Base-by-base conservation (phyloP, 768 basidiomycete species). In the Pleurotus salmoneostramineus region DNA sequence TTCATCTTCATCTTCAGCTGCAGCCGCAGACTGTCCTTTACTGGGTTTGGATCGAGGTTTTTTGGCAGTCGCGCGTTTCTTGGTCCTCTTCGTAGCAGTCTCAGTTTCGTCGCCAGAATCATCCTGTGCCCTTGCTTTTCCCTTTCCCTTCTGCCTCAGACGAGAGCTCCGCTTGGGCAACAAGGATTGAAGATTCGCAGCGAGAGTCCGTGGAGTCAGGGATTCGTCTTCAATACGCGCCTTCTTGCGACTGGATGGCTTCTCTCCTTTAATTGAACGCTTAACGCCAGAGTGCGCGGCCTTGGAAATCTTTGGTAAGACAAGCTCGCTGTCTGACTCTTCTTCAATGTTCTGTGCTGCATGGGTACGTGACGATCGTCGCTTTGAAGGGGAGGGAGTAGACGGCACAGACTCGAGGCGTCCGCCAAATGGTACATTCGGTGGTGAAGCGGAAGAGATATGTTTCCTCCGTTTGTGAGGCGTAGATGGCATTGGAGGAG, bases 31-130 rank as follows among this genome's bases (percentile, higher is more conserved):
- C 27, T 54, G 40, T 11, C 52, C 52, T 45, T 17, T 11, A 15
- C n/a, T 42, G 15, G 17, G 21, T 43, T 37, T 43, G 15, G 52
- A 54, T 43, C 36, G 3, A 5, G 52, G 52, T 21, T 54, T 54
- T 17, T 5, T 44, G 10, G 8, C 37, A 12, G 40, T 42, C 3
- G 52, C 52, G 14, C 36, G 5, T 27, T 54, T 54, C 52, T 54
- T 54, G 17, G 36, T 17, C 52, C 42, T 54, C 15, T 31, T 21
- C 1, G 36, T 17, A 8, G 27, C 11, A 6, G 4, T 36, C 15
- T 54, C 52, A n/a, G 34, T 37, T 31, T 54, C 52, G 12, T 54
- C 52, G 37, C 36, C 62, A n/a, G 34, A 34, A 54, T 27, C 36
- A 17, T 17, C 52, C 8, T 54, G 34, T 14, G 14, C 21, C 15